A percentile compares a stretch with the other conserved stretches of the same genome.
phyloP scores from a whole-genome alignment of 2,329 filamentous ascomycete genomes.

The Aspergillus sclerotialis region DNA sequence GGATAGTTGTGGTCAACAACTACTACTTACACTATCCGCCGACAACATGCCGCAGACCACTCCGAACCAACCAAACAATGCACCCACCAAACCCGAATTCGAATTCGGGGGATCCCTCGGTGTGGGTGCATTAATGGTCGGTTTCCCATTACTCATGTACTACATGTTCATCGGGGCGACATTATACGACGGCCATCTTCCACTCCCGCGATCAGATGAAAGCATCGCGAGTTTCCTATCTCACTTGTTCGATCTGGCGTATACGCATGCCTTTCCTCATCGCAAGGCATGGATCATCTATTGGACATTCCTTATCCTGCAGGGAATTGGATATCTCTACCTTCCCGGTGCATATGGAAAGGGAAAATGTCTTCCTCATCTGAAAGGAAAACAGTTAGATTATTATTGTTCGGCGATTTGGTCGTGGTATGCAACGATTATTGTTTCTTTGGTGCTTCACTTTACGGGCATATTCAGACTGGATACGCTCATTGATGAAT shows the following conservation, averaged over 20 bases:
- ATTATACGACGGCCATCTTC: slow-evolving; percentile 80
- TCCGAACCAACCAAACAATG: not conserved
- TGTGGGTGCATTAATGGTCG: slow-evolving; percentile 72
- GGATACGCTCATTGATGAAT: slow-evolving; percentile 87
- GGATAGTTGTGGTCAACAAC: not conserved
- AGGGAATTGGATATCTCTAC: slow-evolving; percentile 72
- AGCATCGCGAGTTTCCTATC: slow-evolving; percentile 60
- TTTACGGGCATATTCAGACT: slow-evolving; percentile 75
- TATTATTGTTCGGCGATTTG: slow-evolving; percentile 90
- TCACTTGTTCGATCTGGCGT: slow-evolving; percentile 64
- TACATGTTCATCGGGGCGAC: slow-evolving; percentile 98
- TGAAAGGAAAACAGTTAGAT: slow-evolving; percentile 71
- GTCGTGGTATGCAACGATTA: slow-evolving; percentile 80
- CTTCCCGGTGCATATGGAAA: slow-evolving; percentile 81
- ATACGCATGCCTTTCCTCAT: slow-evolving; percentile 76
- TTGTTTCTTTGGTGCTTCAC: slow-evolving; percentile 62
- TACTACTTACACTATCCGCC: not conserved
- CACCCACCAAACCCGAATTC: slow-evolving; percentile 15
- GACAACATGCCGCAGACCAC: not conserved
- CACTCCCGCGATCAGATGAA: slow-evolving; percentile 58
- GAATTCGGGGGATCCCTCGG: slow-evolving; percentile 86
- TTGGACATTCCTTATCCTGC: slow-evolving; percentile 83
- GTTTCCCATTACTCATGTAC: slow-evolving; percentile 90
- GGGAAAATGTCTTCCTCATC: slow-evolving; percentile 78
- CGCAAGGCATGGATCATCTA: slow-evolving; percentile 83